A percentile compares a stretch with the other conserved stretches of the same genome.
Conservation (phyloP, 495 filamentous ascomycete species). For the Hypoxylon cercidicola region DNA sequence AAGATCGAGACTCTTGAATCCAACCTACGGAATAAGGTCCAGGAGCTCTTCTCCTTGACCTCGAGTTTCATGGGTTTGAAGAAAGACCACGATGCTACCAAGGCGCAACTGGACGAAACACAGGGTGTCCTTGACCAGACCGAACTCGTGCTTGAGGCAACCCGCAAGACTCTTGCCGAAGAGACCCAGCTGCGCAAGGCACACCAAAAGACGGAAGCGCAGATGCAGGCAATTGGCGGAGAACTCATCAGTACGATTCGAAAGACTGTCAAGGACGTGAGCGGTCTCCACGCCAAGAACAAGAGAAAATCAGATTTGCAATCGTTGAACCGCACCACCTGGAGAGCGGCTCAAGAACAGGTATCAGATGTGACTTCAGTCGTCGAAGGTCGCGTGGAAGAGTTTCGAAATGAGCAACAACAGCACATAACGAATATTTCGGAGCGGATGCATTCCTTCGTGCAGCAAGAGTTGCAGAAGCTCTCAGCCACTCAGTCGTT, state of each 20-base stretch:
- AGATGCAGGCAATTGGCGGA: constrained; percentile 74
- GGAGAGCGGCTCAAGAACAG: constrained; percentile 78
- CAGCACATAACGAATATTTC: constrained; percentile 73
- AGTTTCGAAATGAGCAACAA: constrained; percentile 76
- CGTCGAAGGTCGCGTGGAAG: constrained; percentile 76
- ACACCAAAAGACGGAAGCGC: constrained; percentile 84
- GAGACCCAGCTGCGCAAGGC: constrained; percentile 83
- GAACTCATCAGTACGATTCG: constrained; percentile 80
- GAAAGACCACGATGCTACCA: constrained; percentile 84
- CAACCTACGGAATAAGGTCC: constrained; percentile 87
- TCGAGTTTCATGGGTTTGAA: constrained; percentile 85
- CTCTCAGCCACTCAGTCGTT: constrained; percentile 72
- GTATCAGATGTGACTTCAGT: constrained; percentile 77
- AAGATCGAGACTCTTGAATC: constrained; percentile 93
- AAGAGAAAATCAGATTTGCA: constrained; percentile 86
- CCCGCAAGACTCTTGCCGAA: constrained; percentile 77
- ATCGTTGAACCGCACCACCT: constrained; percentile 75
- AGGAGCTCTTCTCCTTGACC: constrained; percentile 87
- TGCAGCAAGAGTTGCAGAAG: constrained; percentile 74
- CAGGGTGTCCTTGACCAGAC: constrained; percentile 85
- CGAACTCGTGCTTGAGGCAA: constrained; percentile 79
- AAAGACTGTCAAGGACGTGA: constrained; percentile 80
- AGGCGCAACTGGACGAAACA: constrained; percentile 75
- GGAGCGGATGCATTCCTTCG: constrained; percentile 74
- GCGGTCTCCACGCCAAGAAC: constrained; percentile 83